A percentile compares a stretch with the other conserved stretches of the same genome.
Evolutionary conservation across 129 eudicot species (phyloP).

Genomic region (Helichrysum umbraculigerum): DNA sequence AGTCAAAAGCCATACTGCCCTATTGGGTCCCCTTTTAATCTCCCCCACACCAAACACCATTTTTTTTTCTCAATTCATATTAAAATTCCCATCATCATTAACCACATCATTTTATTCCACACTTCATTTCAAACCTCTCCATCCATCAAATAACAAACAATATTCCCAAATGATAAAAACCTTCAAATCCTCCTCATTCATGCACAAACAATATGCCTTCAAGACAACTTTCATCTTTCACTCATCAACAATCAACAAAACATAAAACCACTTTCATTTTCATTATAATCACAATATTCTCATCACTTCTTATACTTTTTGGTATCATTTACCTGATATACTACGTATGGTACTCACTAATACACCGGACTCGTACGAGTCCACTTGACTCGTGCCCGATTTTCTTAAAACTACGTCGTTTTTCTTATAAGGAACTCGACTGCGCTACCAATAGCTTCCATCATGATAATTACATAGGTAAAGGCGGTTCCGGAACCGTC

Average conservation of each 20-base stretch:
- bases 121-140: neutral
- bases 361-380: conserved; percentile 67
- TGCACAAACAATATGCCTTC: conserved; percentile 57
- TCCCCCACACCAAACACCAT: conserved; percentile 21
- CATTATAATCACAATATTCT: conserved; percentile 49
- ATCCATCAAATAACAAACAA: neutral
- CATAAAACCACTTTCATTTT: conserved; percentile 53
- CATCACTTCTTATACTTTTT: conserved; percentile 54
- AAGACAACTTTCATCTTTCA: conserved; percentile 46
- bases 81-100: neutral
- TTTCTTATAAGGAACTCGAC: conserved; percentile 68
- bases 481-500: conserved; percentile 91
- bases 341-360: conserved; percentile 61
- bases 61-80: conserved; percentile 4
- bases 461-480: conserved; percentile 64
- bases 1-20: conserved; percentile 64
- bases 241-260: conserved; percentile 38
- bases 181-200: neutral
- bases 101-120: neutral
- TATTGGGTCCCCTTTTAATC: conserved; percentile 42
- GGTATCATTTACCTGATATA: conserved; percentile 69
- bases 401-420: conserved; percentile 62
- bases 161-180: neutral
- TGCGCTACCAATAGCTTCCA: conserved; percentile 80
- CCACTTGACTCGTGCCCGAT: conserved; percentile 68